Evolutionary conservation across 2,329 filamentous ascomycete species (phyloP).

Genomic region (Trichoderma koningii): DNA sequence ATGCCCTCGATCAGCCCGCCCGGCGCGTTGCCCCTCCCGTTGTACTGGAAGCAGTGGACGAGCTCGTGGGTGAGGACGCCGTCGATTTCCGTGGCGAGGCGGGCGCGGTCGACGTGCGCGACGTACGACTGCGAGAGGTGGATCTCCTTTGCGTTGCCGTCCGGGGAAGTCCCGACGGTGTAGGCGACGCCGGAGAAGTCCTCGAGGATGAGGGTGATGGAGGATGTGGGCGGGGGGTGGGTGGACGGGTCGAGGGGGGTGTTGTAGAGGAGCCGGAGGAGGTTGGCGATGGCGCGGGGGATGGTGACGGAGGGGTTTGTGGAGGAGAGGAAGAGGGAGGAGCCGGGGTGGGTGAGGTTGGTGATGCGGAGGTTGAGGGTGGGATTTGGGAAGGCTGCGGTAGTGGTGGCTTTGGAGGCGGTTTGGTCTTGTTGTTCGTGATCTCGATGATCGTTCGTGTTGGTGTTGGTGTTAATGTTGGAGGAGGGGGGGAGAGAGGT

Average conservation of each 20-base stretch:
- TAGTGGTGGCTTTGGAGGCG: background rate
- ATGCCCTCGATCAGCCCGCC: constrained; percentile 87
- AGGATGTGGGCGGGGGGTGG: constrained; percentile 67
- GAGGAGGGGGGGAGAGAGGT: background rate
- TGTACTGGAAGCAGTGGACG: constrained; percentile 91
- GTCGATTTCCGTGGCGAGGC: constrained; percentile 63
- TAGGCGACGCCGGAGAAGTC: constrained; percentile 85
- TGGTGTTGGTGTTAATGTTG: background rate
- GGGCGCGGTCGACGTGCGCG: constrained; percentile 46
- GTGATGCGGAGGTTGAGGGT: constrained; percentile 62
- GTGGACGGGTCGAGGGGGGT: constrained; percentile 46
- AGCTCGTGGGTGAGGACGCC: constrained; percentile 91
- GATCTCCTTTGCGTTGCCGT: constrained; percentile 88
- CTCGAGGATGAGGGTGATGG: constrained; percentile 79
- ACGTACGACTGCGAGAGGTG: constrained; percentile 83
- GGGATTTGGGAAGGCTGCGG: constrained; percentile 46
- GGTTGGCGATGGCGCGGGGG: constrained; percentile 62
- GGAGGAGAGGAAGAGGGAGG: constrained; percentile 66
- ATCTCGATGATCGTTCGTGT: background rate
- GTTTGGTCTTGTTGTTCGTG: background rate
- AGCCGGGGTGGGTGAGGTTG: constrained; percentile 61
- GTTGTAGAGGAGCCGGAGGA: constrained; percentile 72
- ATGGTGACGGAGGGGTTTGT: constrained; percentile 66
- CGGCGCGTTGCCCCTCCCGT: constrained; percentile 62
- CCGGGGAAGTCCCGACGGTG: constrained; percentile 77